A percentile compares a stretch with the other conserved stretches of the same genome.
These are phyloP conservation scores for Bipolaris gigantea DNA, from an alignment of 2,329 filamentous ascomycete species.

Conservation along the genomic window DNA sequence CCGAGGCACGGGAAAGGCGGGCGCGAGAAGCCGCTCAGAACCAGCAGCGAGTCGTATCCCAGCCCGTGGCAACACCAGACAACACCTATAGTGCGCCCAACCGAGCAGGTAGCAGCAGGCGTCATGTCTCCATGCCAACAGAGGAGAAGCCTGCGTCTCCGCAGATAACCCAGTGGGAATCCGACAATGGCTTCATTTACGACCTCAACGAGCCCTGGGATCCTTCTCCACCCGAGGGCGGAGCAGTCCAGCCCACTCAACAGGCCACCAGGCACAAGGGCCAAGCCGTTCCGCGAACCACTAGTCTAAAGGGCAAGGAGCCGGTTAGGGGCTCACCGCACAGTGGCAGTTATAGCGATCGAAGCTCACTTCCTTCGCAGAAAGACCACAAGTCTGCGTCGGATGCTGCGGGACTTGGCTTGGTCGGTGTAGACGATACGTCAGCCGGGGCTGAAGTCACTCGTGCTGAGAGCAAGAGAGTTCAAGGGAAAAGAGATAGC, in stretches of 20 bases:
- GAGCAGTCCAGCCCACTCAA: constrained; percentile 23
- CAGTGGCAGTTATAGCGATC: constrained; percentile 38
- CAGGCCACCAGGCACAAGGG: constrained; percentile 28
- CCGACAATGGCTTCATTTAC: constrained; percentile 31
- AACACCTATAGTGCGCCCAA: constrained; percentile 12
- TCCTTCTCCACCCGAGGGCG: constrained; percentile 26
- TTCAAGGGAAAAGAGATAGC: constrained; percentile 34
- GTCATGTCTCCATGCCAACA: constrained; percentile 41
- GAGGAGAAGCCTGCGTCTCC: constrained; percentile 26
- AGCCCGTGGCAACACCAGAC: constrained; percentile 24
- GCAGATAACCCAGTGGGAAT: constrained; percentile 31
- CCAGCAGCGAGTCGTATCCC: constrained; percentile 36
- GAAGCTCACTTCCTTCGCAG: constrained; percentile 24
- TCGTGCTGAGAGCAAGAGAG: constrained; percentile 40
- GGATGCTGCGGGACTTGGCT: constrained; percentile 35
- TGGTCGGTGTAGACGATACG: constrained; percentile 35
- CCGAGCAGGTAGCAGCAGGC: constrained; percentile 26
- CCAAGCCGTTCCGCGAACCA: constrained; percentile 25
- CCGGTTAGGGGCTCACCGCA: constrained; percentile 31
- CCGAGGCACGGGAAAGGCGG: constrained; percentile 39
- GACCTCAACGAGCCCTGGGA: constrained; percentile 44
- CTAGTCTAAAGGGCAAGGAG: constrained; percentile 39
- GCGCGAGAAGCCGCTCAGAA: constrained; percentile 35
- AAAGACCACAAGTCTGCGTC: constrained; percentile 29
- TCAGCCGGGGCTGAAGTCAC: constrained; percentile 32